These are phyloP conservation scores for Acanthamoeba culbertsoni DNA, from an alignment of 208 protist genomes.

Conservation along the genomic window DNA sequence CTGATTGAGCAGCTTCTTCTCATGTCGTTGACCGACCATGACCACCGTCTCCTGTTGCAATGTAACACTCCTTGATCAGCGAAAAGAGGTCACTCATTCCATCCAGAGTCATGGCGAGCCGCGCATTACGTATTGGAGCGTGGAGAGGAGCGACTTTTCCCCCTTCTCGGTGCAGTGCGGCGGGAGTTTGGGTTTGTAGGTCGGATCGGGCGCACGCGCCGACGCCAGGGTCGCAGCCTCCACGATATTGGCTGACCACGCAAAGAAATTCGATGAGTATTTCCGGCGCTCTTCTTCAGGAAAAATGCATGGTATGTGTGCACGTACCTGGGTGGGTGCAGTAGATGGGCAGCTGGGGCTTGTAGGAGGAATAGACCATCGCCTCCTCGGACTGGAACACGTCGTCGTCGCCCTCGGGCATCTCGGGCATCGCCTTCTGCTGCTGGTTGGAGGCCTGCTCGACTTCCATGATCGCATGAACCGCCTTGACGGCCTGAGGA, in stretches of 20 bases:
- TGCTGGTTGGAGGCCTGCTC: no score
- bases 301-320: no score
- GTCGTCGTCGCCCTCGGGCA: neutral
- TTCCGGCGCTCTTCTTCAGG: no score
- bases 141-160: neutral
- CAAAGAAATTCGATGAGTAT: neutral
- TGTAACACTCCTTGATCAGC: neutral
- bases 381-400: neutral
- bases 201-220: neutral
- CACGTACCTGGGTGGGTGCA: conserved; percentile 4
- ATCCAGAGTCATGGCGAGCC: no score
- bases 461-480: no score
- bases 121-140: conserved; percentile 2
- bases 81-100: no score
- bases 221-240: neutral
- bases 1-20: conserved; percentile 20
- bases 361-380: neutral
- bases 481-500: no score
- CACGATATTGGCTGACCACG: neutral
- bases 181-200: neutral
- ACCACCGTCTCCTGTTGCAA: neutral
- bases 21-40: conserved; percentile 45
- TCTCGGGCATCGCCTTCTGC: neutral
- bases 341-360: neutral
- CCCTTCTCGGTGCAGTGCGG: neutral